phyloP scores from a whole-genome alignment of 176 grass and related monocot genomes.

The Oryza punctata region DNA sequence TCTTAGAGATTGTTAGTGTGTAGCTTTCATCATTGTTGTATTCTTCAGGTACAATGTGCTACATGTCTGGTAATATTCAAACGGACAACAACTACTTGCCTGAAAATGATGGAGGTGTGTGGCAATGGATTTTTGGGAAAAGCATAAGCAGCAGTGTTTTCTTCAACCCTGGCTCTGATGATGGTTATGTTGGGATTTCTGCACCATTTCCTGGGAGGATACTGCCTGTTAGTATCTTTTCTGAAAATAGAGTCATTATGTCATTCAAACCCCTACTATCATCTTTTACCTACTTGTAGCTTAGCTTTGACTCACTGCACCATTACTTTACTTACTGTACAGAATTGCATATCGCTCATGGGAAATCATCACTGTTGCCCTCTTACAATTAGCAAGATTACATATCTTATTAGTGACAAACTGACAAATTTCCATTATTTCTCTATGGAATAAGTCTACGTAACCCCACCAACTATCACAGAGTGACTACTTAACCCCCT shows the following conservation, averaged over 20 bases:
- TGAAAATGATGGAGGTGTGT: slow-evolving; percentile 84
- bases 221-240: slow-evolving; percentile 65
- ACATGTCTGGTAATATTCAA: slow-evolving; percentile 85
- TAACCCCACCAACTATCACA: too few relatives aligned
- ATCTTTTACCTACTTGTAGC: neutral
- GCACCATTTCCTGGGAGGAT: slow-evolving; percentile 80
- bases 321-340: neutral
- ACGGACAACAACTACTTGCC: slow-evolving; percentile 85
- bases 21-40: neutral
- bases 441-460: neutral
- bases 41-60: slow-evolving; percentile 76
- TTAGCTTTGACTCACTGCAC: neutral
- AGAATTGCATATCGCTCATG: slow-evolving; percentile 29
- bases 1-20: slow-evolving; percentile 3
- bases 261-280: neutral
- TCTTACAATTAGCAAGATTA: neutral
- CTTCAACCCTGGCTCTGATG: slow-evolving; percentile 67
- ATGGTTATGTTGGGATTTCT: slow-evolving; percentile 93
- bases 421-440: neutral
- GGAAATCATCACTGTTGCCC: neutral
- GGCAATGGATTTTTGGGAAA: slow-evolving; percentile 98
- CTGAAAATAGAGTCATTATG: slow-evolving; percentile 5
- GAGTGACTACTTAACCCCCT: too few relatives aligned
- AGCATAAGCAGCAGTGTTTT: slow-evolving; percentile 69
- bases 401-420: neutral